Evolutionary conservation across 768 basidiomycete genomes (phyloP).

Genomic region (Agaricus blazei): DNA sequence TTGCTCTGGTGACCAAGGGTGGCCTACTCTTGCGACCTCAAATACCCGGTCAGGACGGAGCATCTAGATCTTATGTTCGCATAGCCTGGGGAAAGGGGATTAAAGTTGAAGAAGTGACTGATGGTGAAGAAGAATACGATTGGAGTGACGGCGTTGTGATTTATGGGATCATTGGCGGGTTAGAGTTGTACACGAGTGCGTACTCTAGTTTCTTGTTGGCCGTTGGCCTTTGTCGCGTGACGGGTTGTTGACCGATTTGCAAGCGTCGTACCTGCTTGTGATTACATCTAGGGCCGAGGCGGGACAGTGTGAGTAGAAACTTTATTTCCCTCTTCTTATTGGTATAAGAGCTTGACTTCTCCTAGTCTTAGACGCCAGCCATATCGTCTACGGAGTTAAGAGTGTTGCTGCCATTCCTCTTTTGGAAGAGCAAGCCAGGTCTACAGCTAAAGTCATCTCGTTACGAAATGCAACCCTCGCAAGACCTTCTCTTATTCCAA

Average conservation of each 20-base stretch:
- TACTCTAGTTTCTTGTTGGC: slow-evolving; percentile 10
- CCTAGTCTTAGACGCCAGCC: slow-evolving; percentile 60
- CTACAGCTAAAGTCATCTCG: slow-evolving; percentile 45
- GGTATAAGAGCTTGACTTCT: neutral
- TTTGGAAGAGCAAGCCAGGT: slow-evolving; percentile 55
- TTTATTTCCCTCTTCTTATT: neutral
- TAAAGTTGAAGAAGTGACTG: slow-evolving; percentile 46
- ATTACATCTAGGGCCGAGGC: slow-evolving; percentile 58
- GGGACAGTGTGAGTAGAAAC: slow-evolving; percentile 53
- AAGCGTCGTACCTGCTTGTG: slow-evolving; percentile 75
- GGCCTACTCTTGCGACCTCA: slow-evolving; percentile 70
- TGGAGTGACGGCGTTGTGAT: slow-evolving; percentile 58
- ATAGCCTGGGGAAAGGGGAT: slow-evolving; percentile 56
- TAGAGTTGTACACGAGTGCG: slow-evolving; percentile 70
- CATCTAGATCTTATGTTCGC: slow-evolving; percentile 21
- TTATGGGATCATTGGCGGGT: slow-evolving; percentile 72
- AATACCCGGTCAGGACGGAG: slow-evolving; percentile 20
- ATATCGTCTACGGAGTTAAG: slow-evolving; percentile 64
- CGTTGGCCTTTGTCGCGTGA: slow-evolving; percentile 3
- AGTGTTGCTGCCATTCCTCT: slow-evolving; percentile 69
- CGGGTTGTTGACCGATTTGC: slow-evolving; percentile 7
- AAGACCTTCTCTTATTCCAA: slow-evolving; percentile 41
- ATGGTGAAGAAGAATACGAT: slow-evolving; percentile 30
- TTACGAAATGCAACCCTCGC: slow-evolving; percentile 40
- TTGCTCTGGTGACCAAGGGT: slow-evolving; percentile 49